These are phyloP conservation scores for Mycosphaerella arachidis DNA, from an alignment of 2,329 filamentous ascomycete genomes.

Conservation along the genomic window DNA sequence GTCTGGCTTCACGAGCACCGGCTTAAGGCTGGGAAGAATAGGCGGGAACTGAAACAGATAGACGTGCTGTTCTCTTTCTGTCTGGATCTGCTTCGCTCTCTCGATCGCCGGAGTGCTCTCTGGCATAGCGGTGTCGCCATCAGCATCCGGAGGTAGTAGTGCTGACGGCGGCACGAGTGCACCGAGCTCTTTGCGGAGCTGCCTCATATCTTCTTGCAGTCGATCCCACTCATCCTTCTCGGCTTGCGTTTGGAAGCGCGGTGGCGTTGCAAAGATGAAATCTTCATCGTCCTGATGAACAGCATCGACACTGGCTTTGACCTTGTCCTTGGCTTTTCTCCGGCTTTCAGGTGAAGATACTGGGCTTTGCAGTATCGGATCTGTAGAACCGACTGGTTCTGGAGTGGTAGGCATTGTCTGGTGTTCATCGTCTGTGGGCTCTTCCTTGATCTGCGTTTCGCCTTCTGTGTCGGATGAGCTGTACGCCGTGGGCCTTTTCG, in stretches of 20 bases:
- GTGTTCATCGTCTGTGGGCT: slow-evolving; percentile 49
- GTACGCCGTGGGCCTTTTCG: slow-evolving; percentile 37
- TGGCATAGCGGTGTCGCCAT: slow-evolving; percentile 41
- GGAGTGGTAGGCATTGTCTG: slow-evolving; percentile 18
- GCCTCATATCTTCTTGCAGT: slow-evolving; percentile 43
- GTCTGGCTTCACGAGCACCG: slow-evolving; percentile 34
- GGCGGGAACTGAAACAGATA: slow-evolving; percentile 64
- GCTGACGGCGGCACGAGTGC: slow-evolving; percentile 30
- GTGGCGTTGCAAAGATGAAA: slow-evolving; percentile 29
- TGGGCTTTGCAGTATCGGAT: slow-evolving; percentile 21
- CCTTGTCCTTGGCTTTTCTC: slow-evolving; percentile 28
- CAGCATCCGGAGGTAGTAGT: slow-evolving; percentile 30
- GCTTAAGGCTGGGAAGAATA: slow-evolving; percentile 53
- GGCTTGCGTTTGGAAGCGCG: slow-evolving; percentile 49
- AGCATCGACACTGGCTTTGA: slow-evolving; percentile 14
- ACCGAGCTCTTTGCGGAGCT: slow-evolving; percentile 47
- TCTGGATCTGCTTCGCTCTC: slow-evolving; percentile 24
- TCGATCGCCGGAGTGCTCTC: slow-evolving; percentile 22
- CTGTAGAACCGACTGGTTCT: slow-evolving; percentile 9
- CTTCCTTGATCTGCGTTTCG: slow-evolving; percentile 48
- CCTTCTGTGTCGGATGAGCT: slow-evolving; percentile 36
- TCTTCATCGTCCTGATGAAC: slow-evolving; percentile 15
- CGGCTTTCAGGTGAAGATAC: slow-evolving; percentile 33
- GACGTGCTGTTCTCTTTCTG: slow-evolving; percentile 49
- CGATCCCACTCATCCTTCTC: slow-evolving; percentile 50